Base-by-base conservation (phyloP, 768 basidiomycete species). In the Leccinellum luteum region DNA sequence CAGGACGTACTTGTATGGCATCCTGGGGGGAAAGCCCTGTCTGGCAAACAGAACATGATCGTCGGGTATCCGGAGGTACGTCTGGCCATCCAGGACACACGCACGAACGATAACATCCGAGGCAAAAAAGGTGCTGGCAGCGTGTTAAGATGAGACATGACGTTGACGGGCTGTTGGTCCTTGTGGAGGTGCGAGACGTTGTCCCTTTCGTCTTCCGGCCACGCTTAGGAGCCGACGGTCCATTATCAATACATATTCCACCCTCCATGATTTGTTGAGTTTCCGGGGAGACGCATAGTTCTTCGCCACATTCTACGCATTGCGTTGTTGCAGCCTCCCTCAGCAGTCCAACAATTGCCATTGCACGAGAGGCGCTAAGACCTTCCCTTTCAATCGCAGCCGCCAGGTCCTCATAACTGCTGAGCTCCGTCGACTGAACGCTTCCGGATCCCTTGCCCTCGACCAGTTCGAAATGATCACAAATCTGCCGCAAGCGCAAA, bases 401-500 rank as follows among this genome's bases (percentile, higher is more conserved):
- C 5, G 88, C 80, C 25, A 94, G 82, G 52, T 92, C 88, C 65
- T 95, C 91, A 65, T 92, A 94, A 47, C 75, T 77, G 58, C 76
- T 75, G 51, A 74, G 66, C 34, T 87, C 86, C 30, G 79, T 78
- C 51, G 65, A 60, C 66, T 78, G 78, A 30, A 69, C 66, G 28
- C 81, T 80, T 56, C 75, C 79, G 10, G 70, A 68, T 49, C 78
- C 83, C 66, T 90, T 89, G 44, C 85, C 86, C 66, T 89, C 81
- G 4, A 98, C 89, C 34, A 98, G 81, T 66, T 93, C 92, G 64
- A 83, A 92, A 73, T 99, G 96, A 69, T 98, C 94, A 74, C 97
- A 99, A 50, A 98, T 98, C 77, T 98, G 96, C 54, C 97, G 90
- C 48, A 99, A 81, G 23, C 95, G 91, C 52, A 99, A 79, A 57